Base-by-base conservation (phyloP, 2,329 filamentous ascomycete species). In the Periconia sp. region DNA sequence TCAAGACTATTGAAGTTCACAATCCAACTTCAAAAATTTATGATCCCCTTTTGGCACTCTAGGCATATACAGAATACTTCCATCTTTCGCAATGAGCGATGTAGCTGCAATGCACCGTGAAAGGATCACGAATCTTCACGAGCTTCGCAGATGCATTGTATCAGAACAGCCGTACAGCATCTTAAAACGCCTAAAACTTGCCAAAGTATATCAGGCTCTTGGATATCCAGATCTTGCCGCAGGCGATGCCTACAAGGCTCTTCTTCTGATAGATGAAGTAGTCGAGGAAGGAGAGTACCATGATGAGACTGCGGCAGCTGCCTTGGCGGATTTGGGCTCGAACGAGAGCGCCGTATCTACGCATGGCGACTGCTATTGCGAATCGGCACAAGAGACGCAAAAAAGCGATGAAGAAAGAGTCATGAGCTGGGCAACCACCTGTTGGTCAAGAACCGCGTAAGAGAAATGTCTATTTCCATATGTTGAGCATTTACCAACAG, bases 161-260 rank as follows among this genome's bases (percentile, higher is more conserved):
- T n/a, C 41, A 13, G 43, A 56, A 13, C 48, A 57, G 5, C 70
- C 71, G 7, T 74, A 74, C 49, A 73, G 69, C 47, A 65, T 72
- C 32, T 21, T 47, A 16, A 57, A 63, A 34, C 65, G 70, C 16
- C 74, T 86, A 6, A 79, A 86, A 51, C 83, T 92, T 22, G 89
- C 89, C 17, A 73, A 81, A 23, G 76, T 87, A 29, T 84, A 96
- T 68, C 80, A 84, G 12, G 76, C 83, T 32, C 78, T 96, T 33
- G 89, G 84, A 25, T 97, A 96, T 68, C 89, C 90, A 0, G 94
- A 99, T 68, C 81, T 99, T 26, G 91, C 91, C 4, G 86, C 87
- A 9, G 89, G 90, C 23, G 92, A 96, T 75, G 89, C 90, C 4
- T 97, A 97, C 67, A 86, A 88, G 41, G 91, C 92, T 1, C 78